Evolutionary conservation across 2,329 filamentous ascomycete species (phyloP).

Genomic region (Aureobasidium sp.): DNA sequence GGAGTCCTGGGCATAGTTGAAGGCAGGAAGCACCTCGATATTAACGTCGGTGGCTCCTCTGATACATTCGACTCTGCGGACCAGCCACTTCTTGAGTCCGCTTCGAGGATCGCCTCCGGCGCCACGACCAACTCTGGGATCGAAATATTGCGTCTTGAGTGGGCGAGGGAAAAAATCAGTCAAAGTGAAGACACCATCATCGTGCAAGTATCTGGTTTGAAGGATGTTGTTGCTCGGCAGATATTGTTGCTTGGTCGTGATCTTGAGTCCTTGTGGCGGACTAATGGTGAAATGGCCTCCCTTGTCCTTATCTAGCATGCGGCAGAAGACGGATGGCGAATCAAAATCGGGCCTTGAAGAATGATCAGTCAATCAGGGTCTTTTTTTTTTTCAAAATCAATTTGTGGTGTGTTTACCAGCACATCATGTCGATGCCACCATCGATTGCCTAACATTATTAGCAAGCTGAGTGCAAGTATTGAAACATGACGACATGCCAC

Average conservation of each 20-base stretch:
- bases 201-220: slow-evolving; percentile 70
- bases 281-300: slow-evolving; percentile 65
- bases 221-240: slow-evolving; percentile 68
- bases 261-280: slow-evolving; percentile 42
- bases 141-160: slow-evolving; percentile 45
- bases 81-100: slow-evolving; percentile 63
- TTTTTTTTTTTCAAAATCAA: background rate
- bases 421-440: slow-evolving; percentile 71
- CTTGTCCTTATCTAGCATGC: slow-evolving; percentile 65
- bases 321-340: slow-evolving; percentile 68
- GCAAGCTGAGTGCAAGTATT: background rate
- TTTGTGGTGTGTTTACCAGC: slow-evolving; percentile 39
- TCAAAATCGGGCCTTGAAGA: slow-evolving; percentile 60
- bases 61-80: slow-evolving; percentile 65
- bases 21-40: slow-evolving; percentile 65
- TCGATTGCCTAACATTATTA: slow-evolving; percentile 48
- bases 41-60: slow-evolving; percentile 59
- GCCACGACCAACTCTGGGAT: slow-evolving; percentile 20
- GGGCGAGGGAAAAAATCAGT: slow-evolving; percentile 71
- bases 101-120: slow-evolving; percentile 34
- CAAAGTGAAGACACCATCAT: slow-evolving; percentile 66
- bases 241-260: slow-evolving; percentile 71
- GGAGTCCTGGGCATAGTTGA: slow-evolving; percentile 59
- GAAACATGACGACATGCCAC: slow-evolving; percentile 30
- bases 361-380: background rate